Percentiles rank a stretch among this genome's conserved stretches.
phyloP scores from a whole-genome alignment of 2,329 filamentous ascomycete genomes.

The Chrysoporthe puriensis region DNA sequence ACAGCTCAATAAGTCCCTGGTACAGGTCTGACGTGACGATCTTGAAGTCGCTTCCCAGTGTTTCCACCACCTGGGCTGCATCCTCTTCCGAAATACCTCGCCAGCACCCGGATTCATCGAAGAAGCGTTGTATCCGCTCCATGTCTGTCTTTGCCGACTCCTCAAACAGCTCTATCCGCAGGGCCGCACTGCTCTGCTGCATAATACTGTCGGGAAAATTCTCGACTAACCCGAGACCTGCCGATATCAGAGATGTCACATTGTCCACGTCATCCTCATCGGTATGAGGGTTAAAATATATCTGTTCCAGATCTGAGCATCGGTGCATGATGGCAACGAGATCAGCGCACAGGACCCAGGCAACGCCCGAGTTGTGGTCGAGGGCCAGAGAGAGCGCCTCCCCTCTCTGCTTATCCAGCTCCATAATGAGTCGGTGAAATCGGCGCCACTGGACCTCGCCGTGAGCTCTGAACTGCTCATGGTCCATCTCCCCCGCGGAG shows the following conservation, averaged over 20 bases:
- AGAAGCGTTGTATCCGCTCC: slow-evolving; percentile 77
- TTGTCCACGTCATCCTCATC: slow-evolving; percentile 15
- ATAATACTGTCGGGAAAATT: slow-evolving; percentile 71
- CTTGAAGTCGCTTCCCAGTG: slow-evolving; percentile 68
- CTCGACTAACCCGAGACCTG: slow-evolving; percentile 71
- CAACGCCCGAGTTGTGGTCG: slow-evolving; percentile 70
- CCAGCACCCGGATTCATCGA: slow-evolving; percentile 77
- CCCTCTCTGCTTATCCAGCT: slow-evolving; percentile 83
- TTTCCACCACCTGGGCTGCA: slow-evolving; percentile 68
- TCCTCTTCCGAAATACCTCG: slow-evolving; percentile 83
- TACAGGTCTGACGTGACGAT: slow-evolving; percentile 61
- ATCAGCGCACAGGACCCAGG: slow-evolving; percentile 86
- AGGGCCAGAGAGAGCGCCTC: slow-evolving; percentile 80
- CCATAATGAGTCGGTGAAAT: slow-evolving; percentile 83
- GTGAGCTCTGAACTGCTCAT: slow-evolving; percentile 72
- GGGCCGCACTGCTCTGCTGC: slow-evolving; percentile 67
- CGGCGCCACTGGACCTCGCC: slow-evolving; percentile 85
- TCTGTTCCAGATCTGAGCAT: slow-evolving; percentile 76
- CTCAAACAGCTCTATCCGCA: slow-evolving; percentile 75
- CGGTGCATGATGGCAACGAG: slow-evolving; percentile 77
- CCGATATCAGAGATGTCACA: slow-evolving; percentile 65
- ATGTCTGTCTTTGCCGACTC: slow-evolving; percentile 71
- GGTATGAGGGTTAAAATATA: slow-evolving; percentile 64
- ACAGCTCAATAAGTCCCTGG: slow-evolving; percentile 51
- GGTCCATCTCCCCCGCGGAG: slow-evolving; percentile 70